phyloP scores from a whole-genome alignment of 495 filamentous ascomycete genomes.

The Parmelia sp. region DNA sequence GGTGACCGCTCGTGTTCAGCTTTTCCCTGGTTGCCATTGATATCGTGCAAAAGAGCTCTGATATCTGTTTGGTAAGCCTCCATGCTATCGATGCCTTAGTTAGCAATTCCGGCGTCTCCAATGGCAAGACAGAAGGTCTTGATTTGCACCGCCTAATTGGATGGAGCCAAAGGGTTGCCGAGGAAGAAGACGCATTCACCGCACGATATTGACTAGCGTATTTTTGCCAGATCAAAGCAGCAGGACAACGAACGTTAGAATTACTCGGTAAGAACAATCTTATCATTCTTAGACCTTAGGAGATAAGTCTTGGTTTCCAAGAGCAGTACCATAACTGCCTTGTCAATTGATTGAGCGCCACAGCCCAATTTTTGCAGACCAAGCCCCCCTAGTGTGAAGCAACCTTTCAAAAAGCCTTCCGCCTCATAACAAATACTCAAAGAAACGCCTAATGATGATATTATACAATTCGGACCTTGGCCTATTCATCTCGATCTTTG shows the following conservation, averaged over 20 bases:
- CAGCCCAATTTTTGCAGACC: not conserved
- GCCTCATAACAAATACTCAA: conserved; percentile 5
- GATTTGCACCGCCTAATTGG: not conserved
- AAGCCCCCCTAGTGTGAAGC: not conserved
- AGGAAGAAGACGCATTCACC: not conserved
- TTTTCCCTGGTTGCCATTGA: conserved; percentile 3
- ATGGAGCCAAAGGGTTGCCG: not conserved
- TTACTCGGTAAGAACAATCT: not conserved
- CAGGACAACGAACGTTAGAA: not conserved
- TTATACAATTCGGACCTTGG: conserved; percentile 2
- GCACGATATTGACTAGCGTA: not conserved
- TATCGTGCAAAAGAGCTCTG: conserved; percentile 11
- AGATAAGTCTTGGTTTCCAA: not conserved
- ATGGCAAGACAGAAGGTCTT: not conserved
- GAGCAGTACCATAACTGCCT: not conserved
- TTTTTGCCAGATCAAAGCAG: not conserved
- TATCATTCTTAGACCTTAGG: not conserved
- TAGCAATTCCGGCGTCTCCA: not conserved
- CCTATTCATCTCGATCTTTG: conserved; percentile 25
- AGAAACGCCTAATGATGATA: conserved; percentile 4
- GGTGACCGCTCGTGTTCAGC: not conserved
- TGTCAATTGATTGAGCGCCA: not conserved
- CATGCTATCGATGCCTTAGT: not conserved
- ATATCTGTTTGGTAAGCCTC: conserved; percentile 5
- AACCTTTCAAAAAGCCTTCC: not conserved